These are phyloP conservation scores for Aspergillus affinis DNA, from an alignment of 495 filamentous ascomycete genomes.

Conservation along the genomic window DNA sequence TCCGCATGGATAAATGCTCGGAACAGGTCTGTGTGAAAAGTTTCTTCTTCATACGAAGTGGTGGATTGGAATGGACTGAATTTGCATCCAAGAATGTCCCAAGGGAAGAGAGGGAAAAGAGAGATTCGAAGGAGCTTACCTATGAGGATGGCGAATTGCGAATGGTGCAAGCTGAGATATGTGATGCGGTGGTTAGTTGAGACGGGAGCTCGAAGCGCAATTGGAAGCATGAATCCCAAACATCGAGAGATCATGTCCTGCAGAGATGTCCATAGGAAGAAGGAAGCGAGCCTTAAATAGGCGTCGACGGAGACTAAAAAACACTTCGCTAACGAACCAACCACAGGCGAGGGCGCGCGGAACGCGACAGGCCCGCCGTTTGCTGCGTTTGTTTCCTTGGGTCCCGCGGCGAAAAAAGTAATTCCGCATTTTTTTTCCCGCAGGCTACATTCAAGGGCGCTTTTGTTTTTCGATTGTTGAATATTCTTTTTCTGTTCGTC, in stretches of 20 bases:
- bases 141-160: background rate
- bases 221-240: background rate
- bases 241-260: background rate
- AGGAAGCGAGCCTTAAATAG: background rate
- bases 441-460: slow-evolving; percentile 2
- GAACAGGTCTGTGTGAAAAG: slow-evolving; percentile 60
- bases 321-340: slow-evolving; percentile 26
- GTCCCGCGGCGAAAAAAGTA: slow-evolving; percentile 15
- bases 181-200: no score
- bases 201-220: no score
- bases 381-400: slow-evolving; percentile 26
- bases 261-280: background rate
- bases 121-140: background rate
- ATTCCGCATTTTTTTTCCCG: slow-evolving; percentile 18
- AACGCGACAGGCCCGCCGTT: background rate
- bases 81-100: no score
- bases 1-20: slow-evolving; percentile 46
- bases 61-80: background rate
- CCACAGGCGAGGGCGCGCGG: slow-evolving; percentile 2
- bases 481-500: background rate
- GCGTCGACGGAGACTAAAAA: slow-evolving; percentile 2
- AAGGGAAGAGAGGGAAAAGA: slow-evolving; percentile 12
- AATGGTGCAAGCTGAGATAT: no score
- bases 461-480: background rate
- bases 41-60: slow-evolving; percentile 50